Evolutionary conservation across 768 basidiomycete genomes (phyloP).

Genomic region (Collybiopsis luxurians): DNA sequence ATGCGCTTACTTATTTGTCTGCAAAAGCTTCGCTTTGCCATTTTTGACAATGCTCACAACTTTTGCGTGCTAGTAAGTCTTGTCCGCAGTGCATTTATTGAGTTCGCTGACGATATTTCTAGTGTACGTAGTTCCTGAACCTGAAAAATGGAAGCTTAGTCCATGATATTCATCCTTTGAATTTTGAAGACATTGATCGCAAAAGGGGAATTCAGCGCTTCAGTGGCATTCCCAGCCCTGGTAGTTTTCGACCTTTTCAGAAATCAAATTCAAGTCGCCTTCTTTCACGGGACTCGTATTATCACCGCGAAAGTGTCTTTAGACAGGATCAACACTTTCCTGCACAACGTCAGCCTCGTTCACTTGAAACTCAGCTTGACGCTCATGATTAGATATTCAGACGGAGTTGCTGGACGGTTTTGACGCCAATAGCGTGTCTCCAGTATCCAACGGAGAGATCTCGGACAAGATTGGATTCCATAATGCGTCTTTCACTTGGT

Average conservation of each 20-base stretch:
- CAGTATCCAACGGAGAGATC: conserved; percentile 8
- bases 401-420: conserved; percentile 49
- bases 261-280: conserved; percentile 4
- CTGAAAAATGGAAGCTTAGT: neutral
- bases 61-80: conserved; percentile 54
- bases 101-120: neutral
- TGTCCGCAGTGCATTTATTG: neutral
- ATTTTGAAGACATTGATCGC: conserved; percentile 8
- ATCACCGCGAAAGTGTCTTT: conserved; percentile 59
- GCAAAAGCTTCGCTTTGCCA: conserved; percentile 53
- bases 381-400: conserved; percentile 13
- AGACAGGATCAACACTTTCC: conserved; percentile 45
- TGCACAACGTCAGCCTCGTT: conserved; percentile 29
- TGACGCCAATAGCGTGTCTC: neutral
- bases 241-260: conserved; percentile 46
- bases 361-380: neutral
- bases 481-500: conserved; percentile 57
- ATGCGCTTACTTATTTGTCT: neutral
- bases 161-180: too few species aligned
- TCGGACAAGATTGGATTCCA: conserved; percentile 42
- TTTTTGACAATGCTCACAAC: conserved; percentile 64
- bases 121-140: conserved; percentile 5
- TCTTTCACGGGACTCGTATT: conserved; percentile 6
- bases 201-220: conserved; percentile 7
- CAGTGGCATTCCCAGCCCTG: conserved; percentile 26